These are phyloP conservation scores for Schizophyllum commune DNA, from an alignment of 1,284 basidiomycete genomes.

Conservation along the genomic window DNA sequence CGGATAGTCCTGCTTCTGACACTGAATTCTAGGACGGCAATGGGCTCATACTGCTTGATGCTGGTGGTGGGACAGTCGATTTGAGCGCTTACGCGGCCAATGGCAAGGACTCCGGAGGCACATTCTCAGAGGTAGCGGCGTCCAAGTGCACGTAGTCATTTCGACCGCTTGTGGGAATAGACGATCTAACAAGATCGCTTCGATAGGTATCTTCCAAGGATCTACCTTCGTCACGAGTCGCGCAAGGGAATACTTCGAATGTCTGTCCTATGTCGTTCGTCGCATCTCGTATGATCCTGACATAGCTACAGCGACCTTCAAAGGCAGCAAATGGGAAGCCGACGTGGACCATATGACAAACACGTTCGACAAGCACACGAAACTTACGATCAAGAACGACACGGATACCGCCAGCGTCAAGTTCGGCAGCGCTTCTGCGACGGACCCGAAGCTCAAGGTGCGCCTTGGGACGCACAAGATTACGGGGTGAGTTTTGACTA, in stretches of 20 bases:
- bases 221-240: conserved; percentile 35
- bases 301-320: neutral
- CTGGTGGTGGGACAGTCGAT: conserved; percentile 51
- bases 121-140: neutral
- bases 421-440: neutral
- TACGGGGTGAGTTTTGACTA: neutral
- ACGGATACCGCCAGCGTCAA: neutral
- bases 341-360: neutral
- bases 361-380: neutral
- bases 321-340: neutral
- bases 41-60: conserved; percentile 48
- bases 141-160: neutral
- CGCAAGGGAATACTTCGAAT: conserved; percentile 27
- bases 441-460: neutral
- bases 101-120: conserved; percentile 13
- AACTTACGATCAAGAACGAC: neutral
- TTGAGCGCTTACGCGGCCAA: conserved; percentile 37
- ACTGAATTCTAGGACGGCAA: no score
- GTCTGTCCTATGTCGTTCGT: conserved; percentile 16
- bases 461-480: neutral
- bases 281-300: no score
- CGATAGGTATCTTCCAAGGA: conserved; percentile 23
- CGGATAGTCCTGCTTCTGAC: no score
- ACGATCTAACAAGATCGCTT: neutral
- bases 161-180: neutral